phyloP scores from a whole-genome alignment of 495 filamentous ascomycete genomes.

The Neurospora sp. region DNA sequence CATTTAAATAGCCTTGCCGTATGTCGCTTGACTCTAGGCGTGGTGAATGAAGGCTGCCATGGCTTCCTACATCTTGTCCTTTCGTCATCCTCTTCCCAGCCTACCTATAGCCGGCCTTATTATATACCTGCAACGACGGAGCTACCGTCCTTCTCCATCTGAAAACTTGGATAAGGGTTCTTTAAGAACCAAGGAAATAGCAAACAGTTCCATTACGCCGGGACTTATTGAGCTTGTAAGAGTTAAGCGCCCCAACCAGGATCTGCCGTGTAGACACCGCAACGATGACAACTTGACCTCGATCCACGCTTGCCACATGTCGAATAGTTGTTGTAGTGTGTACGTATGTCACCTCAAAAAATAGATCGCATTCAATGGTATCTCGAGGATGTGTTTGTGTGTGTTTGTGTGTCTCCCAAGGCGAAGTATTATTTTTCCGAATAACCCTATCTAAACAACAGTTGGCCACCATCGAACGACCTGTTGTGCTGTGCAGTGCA shows the following conservation, averaged over 20 bases:
- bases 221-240: background rate
- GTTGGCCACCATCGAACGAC: background rate
- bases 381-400: background rate
- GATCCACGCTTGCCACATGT: background rate
- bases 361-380: background rate
- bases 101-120: background rate
- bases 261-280: background rate
- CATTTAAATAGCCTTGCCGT: background rate
- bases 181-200: background rate
- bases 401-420: background rate
- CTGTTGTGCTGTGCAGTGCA: background rate
- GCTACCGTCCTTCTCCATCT: background rate
- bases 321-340: background rate
- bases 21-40: background rate
- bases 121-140: background rate
- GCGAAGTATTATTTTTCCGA: background rate
- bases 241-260: background rate
- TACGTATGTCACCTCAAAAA: background rate
- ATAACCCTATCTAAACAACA: background rate
- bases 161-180: background rate
- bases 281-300: background rate
- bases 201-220: background rate
- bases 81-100: background rate
- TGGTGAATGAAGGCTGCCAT: background rate
- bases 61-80: background rate